Base-by-base conservation (phyloP, 1,284 basidiomycete species). In the Acaromyces ingoldii region DNA sequence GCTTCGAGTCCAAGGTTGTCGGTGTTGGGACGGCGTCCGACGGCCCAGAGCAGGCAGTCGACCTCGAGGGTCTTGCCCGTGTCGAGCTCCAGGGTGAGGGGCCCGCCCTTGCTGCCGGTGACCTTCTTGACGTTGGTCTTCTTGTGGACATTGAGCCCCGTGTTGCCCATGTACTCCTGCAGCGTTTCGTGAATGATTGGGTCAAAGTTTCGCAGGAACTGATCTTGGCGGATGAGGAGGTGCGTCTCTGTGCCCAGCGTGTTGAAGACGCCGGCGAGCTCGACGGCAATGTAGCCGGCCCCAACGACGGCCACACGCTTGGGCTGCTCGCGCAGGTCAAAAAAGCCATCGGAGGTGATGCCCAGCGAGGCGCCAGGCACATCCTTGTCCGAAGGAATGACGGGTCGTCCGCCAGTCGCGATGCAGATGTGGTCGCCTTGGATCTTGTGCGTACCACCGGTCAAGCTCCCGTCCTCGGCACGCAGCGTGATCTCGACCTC, bases 251-350 rank as follows among this genome's bases (percentile, higher is more conserved):
- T 63, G 24, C 70, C 69, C 10, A 76, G 71, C 22, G 66, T 61
- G 53, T 71, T 58, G 49, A 76, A 64, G 28, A 76, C 65, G 41
- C 69, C 70, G 9, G 71, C 72, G 9, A 79, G 60, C 58, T 98
- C 93, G 62, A 97, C 89, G 21, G 91, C 90, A 67, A 98, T 98
- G 78, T 98, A 98, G 3, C 93, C 93, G 17, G 93, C 93, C 45
- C 93, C 93, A 34, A 96, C 85, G 55, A 98, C 87, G 1, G 86
- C 91, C 28, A 95, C 91, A 52, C 91, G 84, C 77, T 87, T 89
- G 11, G 93, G 93, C 77, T 95, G 90, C 57, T 87, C 82, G 66
- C 84, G 83, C 41, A 98, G 83, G 38, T 85, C 89, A 71, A 99
- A 99, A 81, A 98, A 99, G 9, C 91, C 91, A 76, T 99, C 95